Evolutionary conservation across 2,329 filamentous ascomycete species (phyloP).

Genomic region (Xylaria sp.): DNA sequence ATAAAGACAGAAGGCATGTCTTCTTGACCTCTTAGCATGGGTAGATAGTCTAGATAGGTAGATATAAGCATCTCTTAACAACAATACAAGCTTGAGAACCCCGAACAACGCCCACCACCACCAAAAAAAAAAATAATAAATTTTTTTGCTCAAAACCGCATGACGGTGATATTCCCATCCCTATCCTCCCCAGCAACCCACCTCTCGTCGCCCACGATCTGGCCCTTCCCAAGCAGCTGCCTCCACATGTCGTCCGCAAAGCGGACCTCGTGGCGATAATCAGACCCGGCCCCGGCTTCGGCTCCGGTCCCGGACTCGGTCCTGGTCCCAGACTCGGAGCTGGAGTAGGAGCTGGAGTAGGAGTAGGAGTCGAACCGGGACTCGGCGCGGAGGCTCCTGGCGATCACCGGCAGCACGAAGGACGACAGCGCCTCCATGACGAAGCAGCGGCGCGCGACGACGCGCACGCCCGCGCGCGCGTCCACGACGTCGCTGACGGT

Average conservation of each 20-base stretch:
- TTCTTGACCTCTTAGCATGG: neutral
- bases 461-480: conserved; percentile 55
- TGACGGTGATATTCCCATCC: conserved; percentile 61
- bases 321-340: no score
- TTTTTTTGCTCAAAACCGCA: conserved; percentile 61
- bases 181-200: conserved; percentile 70
- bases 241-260: conserved; percentile 58
- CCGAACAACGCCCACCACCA: neutral
- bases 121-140: no score
- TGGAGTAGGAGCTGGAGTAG: no score
- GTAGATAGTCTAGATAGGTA: neutral
- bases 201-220: conserved; percentile 67
- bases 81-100: conserved; percentile 23
- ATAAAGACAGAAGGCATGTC: neutral
- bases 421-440: conserved; percentile 58
- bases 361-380: no score
- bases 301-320: no score
- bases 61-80: neutral
- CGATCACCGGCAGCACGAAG: conserved; percentile 54
- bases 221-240: conserved; percentile 62
- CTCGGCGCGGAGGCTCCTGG: no score
- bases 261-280: conserved; percentile 50
- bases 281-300: conserved; percentile 24
- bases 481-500: conserved; percentile 60
- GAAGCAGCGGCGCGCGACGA: conserved; percentile 60